Evolutionary conservation across 345 rosid genomes (phyloP).

Genomic region (Citropsis articulata): DNA sequence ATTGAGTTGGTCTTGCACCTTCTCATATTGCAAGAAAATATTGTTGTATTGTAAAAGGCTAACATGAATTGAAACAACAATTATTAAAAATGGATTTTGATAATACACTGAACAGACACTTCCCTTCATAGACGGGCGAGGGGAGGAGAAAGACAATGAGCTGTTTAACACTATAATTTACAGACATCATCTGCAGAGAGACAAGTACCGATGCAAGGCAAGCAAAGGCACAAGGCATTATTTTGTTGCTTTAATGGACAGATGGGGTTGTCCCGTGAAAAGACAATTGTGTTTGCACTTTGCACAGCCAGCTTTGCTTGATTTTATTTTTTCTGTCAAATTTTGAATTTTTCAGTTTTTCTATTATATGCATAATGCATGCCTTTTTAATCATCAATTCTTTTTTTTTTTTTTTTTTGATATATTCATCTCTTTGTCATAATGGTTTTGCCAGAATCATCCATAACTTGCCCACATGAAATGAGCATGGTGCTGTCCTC

Average conservation of each 20-base stretch:
- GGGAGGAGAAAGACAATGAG: background rate
- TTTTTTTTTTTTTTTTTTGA: background rate
- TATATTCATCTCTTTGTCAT: constrained; percentile 9
- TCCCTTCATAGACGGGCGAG: constrained; percentile 30
- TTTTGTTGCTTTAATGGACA: constrained; percentile 28
- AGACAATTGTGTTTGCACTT: constrained; percentile 21
- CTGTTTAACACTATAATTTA: background rate
- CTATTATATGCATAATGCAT: background rate
- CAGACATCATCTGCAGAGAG: background rate
- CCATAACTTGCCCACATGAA: background rate
- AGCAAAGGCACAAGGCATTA: constrained; percentile 10
- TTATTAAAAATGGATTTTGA: background rate
- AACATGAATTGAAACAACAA: background rate
- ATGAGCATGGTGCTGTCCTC: constrained; percentile 1
- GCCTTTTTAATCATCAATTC: no score
- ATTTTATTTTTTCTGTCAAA: background rate
- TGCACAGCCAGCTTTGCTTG: constrained; percentile 15
- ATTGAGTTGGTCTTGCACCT: background rate
- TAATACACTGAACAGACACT: constrained; percentile 9
- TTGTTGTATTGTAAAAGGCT: constrained; percentile 11
- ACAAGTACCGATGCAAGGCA: constrained; percentile 37
- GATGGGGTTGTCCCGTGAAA: constrained; percentile 48
- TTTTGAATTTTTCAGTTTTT: background rate
- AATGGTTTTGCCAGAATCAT: constrained; percentile 19
- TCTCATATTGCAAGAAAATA: background rate